Evolutionary conservation across 2,329 filamentous ascomycete genomes (phyloP).

Genomic region (Exophiala mesophila): DNA sequence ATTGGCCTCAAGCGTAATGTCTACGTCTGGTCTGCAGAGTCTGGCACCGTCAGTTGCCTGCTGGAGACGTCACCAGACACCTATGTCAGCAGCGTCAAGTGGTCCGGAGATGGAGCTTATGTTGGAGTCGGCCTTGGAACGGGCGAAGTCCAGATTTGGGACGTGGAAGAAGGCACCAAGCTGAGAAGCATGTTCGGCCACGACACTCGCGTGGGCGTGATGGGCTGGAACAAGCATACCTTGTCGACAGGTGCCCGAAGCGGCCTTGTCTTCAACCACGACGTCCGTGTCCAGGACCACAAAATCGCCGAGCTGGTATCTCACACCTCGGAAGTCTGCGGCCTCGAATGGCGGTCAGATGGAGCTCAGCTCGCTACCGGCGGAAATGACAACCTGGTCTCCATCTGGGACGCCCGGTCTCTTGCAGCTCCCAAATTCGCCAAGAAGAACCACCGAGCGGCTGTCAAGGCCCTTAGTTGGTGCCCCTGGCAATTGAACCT

Average conservation of each 20-base stretch:
- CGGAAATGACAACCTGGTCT: conserved; percentile 97
- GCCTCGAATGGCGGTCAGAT: conserved; percentile 94
- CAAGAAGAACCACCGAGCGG: conserved; percentile 99
- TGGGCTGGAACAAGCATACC: conserved; percentile 99
- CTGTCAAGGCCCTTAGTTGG: conserved; percentile 97
- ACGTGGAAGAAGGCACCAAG: conserved; percentile 75
- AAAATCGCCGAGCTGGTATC: conserved; percentile 96
- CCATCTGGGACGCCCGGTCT: conserved; percentile 96
- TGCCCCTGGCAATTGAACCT: conserved; percentile 99
- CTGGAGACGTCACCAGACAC: conserved; percentile 85
- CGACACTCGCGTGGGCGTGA: conserved; percentile 91
- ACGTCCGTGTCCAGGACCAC: conserved; percentile 95
- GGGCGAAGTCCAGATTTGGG: conserved; percentile 90
- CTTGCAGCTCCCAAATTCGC: conserved; percentile 94
- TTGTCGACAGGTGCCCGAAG: conserved; percentile 92
- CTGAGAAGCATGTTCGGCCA: conserved; percentile 98
- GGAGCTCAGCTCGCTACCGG: conserved; percentile 95
- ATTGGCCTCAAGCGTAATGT: conserved; percentile 96
- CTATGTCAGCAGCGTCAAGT: conserved; percentile 97
- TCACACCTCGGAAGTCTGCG: conserved; percentile 96
- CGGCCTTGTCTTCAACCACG: conserved; percentile 87
- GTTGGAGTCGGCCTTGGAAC: conserved; percentile 91
- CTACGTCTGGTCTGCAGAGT: conserved; percentile 97
- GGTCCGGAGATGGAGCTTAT: conserved; percentile 95
- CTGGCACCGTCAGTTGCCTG: conserved; percentile 81